Percentiles rank a stretch among this genome's conserved stretches.
Evolutionary conservation across 352 stramenopile genomes (phyloP).

Genomic region (Globisporangium splendens): DNA sequence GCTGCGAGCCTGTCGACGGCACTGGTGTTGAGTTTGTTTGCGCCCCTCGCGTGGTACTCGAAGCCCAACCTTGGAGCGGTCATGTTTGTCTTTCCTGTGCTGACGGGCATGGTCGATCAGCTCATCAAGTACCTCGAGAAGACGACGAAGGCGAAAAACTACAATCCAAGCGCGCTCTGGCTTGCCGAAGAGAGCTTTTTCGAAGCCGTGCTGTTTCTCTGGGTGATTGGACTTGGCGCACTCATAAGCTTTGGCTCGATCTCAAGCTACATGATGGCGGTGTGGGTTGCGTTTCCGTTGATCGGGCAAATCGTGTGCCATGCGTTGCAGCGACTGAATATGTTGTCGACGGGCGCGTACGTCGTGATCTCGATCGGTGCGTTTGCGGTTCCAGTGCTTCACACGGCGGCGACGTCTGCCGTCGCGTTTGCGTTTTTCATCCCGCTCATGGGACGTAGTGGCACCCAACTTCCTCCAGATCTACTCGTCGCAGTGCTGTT

Average conservation of each 20-base stretch:
- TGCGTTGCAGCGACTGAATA: conserved; percentile 26
- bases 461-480: conserved; percentile 51
- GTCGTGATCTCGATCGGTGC: conserved; percentile 44
- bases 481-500: conserved; percentile 49
- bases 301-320: conserved; percentile 42
- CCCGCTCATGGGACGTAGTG: conserved; percentile 61
- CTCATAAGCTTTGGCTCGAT: conserved; percentile 42
- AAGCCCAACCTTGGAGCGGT: conserved; percentile 41
- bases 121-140: conserved; percentile 30
- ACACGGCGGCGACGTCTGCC: conserved; percentile 50
- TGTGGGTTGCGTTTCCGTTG: conserved; percentile 67
- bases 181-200: conserved; percentile 61
- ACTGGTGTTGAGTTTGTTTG: conserved; percentile 55
- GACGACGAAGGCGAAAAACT: conserved; percentile 10
- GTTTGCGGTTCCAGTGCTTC: conserved; percentile 53
- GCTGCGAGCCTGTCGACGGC: conserved; percentile 33
- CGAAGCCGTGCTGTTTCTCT: conserved; percentile 48
- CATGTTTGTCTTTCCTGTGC: conserved; percentile 37
- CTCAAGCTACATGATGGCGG: conserved; percentile 54
- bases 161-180: conserved; percentile 34
- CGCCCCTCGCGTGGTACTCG: conserved; percentile 68
- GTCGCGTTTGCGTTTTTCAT: conserved; percentile 75
- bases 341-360: conserved; percentile 43
- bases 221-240: conserved; percentile 29
- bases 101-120: conserved; percentile 58